Evolutionary conservation across 2,329 filamentous ascomycete species (phyloP).

Genomic region (Arthroderma sp.): DNA sequence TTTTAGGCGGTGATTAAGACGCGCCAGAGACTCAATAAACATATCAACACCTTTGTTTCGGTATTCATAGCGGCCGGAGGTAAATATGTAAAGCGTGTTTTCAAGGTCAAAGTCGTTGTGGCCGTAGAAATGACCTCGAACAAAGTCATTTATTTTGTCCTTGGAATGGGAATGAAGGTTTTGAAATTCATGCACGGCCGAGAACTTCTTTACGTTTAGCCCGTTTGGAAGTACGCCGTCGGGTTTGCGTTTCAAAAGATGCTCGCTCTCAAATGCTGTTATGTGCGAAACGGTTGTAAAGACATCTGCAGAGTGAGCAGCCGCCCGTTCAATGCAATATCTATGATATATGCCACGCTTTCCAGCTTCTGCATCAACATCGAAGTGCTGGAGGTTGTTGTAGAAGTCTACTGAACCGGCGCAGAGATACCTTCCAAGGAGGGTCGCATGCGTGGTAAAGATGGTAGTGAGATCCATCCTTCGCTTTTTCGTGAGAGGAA

Average conservation of each 20-base stretch:
- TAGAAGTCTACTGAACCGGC: constrained; percentile 98
- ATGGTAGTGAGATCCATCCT: constrained; percentile 95
- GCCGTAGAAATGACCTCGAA: constrained; percentile 94
- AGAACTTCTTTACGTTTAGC: constrained; percentile 96
- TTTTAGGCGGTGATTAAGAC: constrained; percentile 89
- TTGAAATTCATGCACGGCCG: constrained; percentile 96
- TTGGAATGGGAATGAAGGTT: constrained; percentile 94
- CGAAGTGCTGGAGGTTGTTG: constrained; percentile 95
- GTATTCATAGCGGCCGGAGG: constrained; percentile 91
- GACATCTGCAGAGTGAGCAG: constrained; percentile 83
- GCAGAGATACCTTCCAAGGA: constrained; percentile 90
- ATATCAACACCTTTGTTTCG: constrained; percentile 98
- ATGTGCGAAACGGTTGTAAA: constrained; percentile 99
- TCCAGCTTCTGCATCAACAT: constrained; percentile 89
- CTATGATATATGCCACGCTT: constrained; percentile 98
- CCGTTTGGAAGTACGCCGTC: constrained; percentile 94
- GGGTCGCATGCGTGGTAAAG: constrained; percentile 93
- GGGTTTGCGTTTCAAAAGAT: constrained; percentile 91
- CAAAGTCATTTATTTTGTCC: constrained; percentile 96
- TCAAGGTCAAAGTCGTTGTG: constrained; percentile 96
- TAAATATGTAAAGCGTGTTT: constrained; percentile 97
- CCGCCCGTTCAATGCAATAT: constrained; percentile 93
- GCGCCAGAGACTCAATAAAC: constrained; percentile 94
- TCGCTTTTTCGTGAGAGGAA: constrained; percentile 83
- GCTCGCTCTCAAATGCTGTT: constrained; percentile 95